Evolutionary conservation across 2,329 filamentous ascomycete genomes (phyloP).

Genomic region (Aspergillus brunneoviolaceus): DNA sequence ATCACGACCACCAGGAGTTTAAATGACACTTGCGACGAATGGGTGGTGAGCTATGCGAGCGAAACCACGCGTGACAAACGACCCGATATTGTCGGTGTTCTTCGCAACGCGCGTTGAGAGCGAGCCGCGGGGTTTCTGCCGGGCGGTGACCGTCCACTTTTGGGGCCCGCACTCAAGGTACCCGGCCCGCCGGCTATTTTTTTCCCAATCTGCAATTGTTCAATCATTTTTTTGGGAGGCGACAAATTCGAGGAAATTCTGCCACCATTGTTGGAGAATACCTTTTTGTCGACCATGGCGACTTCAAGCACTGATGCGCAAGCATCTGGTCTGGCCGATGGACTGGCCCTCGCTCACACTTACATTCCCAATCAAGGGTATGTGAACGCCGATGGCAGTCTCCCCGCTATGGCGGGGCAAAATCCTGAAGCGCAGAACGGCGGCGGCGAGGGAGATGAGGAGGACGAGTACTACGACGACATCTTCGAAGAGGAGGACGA

Average conservation of each 20-base stretch:
- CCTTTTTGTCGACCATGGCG: slow-evolving; percentile 23
- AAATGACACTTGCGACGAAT: slow-evolving; percentile 16
- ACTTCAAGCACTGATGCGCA: slow-evolving; percentile 21
- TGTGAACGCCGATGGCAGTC: slow-evolving; percentile 37
- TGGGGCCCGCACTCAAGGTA: slow-evolving; percentile 3
- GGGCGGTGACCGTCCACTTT: slow-evolving; percentile 28
- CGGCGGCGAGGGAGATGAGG: slow-evolving; percentile 51
- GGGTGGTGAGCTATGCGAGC: slow-evolving; percentile 3
- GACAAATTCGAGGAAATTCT: slow-evolving; percentile 2
- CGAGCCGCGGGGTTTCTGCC: slow-evolving; percentile 39
- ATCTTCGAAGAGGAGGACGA: slow-evolving; percentile 55
- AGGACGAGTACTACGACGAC: slow-evolving; percentile 64
- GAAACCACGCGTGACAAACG: slow-evolving; percentile 24
- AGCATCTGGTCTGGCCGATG: slow-evolving; percentile 42
- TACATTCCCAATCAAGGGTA: slow-evolving; percentile 54
- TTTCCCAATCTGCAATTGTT: slow-evolving; percentile 15
- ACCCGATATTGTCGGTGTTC: slow-evolving; percentile 12
- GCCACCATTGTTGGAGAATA: neutral
- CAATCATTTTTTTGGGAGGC: slow-evolving; percentile 5
- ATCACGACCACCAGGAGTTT: slow-evolving; percentile 3
- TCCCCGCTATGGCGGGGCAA: slow-evolving; percentile 34
- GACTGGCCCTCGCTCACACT: slow-evolving; percentile 47
- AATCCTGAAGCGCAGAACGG: slow-evolving; percentile 37
- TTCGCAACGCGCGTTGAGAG: slow-evolving; percentile 16
- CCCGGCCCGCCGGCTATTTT: slow-evolving; percentile 13